A percentile compares a stretch with the other conserved stretches of the same genome.
Conservation (phyloP, 176 grass and related monocot genomes). For the Musa troglodytarum region DNA sequence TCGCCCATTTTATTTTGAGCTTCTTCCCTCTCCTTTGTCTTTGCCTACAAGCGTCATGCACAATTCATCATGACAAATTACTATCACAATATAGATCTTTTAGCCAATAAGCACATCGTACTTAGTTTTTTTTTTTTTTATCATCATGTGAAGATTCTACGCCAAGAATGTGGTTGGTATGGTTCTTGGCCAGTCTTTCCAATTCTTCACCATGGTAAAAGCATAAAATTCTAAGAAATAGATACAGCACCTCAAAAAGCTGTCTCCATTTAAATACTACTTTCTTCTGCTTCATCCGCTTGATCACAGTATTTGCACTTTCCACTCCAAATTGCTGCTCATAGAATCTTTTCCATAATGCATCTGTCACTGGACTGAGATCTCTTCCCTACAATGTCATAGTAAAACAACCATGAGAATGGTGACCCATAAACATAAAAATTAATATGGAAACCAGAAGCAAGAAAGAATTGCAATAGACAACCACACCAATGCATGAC, state of each 20-base stretch:
- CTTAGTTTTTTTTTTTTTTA: no score
- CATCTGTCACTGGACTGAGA: conserved; percentile 41
- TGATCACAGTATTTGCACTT: conserved; percentile 21
- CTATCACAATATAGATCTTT: background rate
- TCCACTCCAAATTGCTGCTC: conserved; percentile 39
- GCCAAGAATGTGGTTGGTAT: no score
- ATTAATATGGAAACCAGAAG: background rate
- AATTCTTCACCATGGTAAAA: background rate
- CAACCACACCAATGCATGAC: background rate
- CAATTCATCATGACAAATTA: conserved; percentile 4
- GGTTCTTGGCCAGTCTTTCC: background rate
- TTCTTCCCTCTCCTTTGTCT: conserved; percentile 32
- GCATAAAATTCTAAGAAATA: background rate
- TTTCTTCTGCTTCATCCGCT: conserved; percentile 34
- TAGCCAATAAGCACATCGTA: background rate
- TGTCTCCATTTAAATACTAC: conserved; percentile 36
- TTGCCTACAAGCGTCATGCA: conserved; percentile 21
- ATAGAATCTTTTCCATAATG: conserved; percentile 44
- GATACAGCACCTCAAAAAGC: conserved; percentile 26
- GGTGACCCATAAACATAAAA: background rate
- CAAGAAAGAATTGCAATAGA: background rate
- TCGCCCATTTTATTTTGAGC: conserved; percentile 24
- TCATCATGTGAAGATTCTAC: no score
- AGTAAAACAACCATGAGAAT: background rate
- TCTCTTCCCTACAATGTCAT: conserved; percentile 30